Base-by-base conservation (phyloP, 169 alveolate species). In the Amoebophrya sp. region DNA sequence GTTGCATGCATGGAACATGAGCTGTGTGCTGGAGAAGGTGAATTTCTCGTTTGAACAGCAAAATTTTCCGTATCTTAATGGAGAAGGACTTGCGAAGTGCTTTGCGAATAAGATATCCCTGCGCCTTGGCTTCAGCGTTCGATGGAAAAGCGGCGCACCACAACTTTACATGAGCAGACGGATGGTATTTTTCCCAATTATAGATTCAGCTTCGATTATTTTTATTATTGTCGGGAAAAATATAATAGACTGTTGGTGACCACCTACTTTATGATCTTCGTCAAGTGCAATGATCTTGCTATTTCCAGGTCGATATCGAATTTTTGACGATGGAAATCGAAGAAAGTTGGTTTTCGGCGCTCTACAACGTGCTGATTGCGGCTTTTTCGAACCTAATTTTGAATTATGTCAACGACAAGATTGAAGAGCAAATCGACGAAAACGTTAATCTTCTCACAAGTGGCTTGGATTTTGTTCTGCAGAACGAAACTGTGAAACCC, bases 11-110 rank as follows among this genome's bases (percentile, higher is more conserved):
- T 65, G 83, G 83, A 65, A 26, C 83, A 65, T 65, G 83, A 26
- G 38, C 33, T 65, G 83, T 36, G n/a, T 65, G 10, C 83, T 65
- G 36, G 83, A 65, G 26, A 65, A 65, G 83, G 83, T 65, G 83
- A 1, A 65, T 36, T 65, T 65, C 83, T 26, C 39, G 10, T 65
- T 65, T 36, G 83, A 65, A 36, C 83, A 65, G 83, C 83, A 65
- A 36, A 65, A 6, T 26, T 65, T 65, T 65, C 83, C 83, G 33
- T 65, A 65, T 18, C 33, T 65, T 10, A 65, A 65, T 65, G 83
- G 83, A 6, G 83, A 65, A 36, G 83, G 83, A 0, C 18, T 65
- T 36, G 83, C 83, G 83, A 65, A 65, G 83, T 65, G 83, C 83
- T 65, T 65, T 26, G 83, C 83, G 33, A 6, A 1, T 6, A 36